A percentile compares a stretch with the other conserved stretches of the same genome.
Conservation (phyloP, 2,329 filamentous ascomycete species). For the Fusarium succisae region DNA sequence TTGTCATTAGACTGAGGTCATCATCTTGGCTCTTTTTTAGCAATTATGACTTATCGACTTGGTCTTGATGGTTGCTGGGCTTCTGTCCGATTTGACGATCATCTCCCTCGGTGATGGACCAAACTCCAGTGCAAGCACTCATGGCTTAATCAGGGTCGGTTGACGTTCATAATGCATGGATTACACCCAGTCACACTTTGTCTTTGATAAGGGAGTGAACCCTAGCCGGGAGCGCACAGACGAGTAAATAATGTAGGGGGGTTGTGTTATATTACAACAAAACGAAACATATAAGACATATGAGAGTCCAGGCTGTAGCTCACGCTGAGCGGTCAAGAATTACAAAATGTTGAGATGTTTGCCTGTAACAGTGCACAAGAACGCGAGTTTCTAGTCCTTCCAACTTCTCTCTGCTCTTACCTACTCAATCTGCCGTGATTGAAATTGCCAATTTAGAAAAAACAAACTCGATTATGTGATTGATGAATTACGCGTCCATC, state of each 20-base stretch:
- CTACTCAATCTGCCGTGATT: background rate
- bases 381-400: background rate
- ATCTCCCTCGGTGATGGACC: background rate
- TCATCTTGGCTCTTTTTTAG: background rate
- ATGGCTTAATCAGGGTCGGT: conserved; percentile 11
- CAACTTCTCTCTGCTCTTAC: no score
- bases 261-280: background rate
- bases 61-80: background rate
- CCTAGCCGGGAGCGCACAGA: conserved; percentile 11
- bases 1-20: conserved; percentile 12
- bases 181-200: background rate
- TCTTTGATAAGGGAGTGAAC: conserved; percentile 11
- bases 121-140: background rate
- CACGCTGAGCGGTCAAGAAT: background rate
- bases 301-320: no score
- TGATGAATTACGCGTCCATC: background rate
- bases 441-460: background rate
- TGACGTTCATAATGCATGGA: background rate
- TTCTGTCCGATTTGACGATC: background rate
- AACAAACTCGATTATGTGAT: background rate
- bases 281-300: background rate
- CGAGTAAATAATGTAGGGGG: background rate
- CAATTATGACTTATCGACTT: background rate
- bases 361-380: no score
- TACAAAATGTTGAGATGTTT: background rate